Conservation (phyloP, 1,284 basidiomycete species). For the Exobasidium cylindrosporum region DNA sequence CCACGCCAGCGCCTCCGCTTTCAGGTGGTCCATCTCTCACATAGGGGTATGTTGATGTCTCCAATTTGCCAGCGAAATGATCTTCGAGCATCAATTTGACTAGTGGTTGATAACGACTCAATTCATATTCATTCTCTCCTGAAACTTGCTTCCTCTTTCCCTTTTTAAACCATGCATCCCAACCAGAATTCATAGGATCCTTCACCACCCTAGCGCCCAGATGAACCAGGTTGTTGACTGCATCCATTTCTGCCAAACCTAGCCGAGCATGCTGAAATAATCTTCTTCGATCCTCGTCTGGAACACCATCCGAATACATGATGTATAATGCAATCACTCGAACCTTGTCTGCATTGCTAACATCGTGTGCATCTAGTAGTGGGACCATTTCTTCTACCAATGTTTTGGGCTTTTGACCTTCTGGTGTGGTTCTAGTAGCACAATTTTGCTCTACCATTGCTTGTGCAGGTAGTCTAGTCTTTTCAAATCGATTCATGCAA, state of each 20-base stretch:
- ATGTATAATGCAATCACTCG: constrained; percentile 96
- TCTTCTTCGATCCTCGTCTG: constrained; percentile 90
- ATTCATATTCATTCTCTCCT: constrained; percentile 84
- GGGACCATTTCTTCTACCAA: constrained; percentile 99
- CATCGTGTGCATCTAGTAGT: constrained; percentile 77
- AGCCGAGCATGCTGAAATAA: constrained; percentile 96
- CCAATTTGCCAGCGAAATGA: constrained; percentile 74
- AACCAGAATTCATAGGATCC: constrained; percentile 53
- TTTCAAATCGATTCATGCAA: constrained; percentile 90
- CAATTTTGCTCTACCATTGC: constrained; percentile 83
- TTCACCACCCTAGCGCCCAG: constrained; percentile 81
- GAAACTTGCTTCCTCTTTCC: constrained; percentile 71
- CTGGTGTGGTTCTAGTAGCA: constrained; percentile 48
- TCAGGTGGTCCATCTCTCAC: constrained; percentile 77
- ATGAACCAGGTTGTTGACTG: constrained; percentile 79
- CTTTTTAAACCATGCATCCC: constrained; percentile 58
- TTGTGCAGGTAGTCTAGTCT: constrained; percentile 76
- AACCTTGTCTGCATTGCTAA: constrained; percentile 73
- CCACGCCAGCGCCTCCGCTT: background rate
- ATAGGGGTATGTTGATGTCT: constrained; percentile 79
- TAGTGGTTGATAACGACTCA: constrained; percentile 87
- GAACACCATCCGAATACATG: constrained; percentile 90
- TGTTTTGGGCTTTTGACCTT: constrained; percentile 46
- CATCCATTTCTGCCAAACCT: constrained; percentile 84
- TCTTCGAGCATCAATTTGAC: constrained; percentile 87